Conservation (phyloP, 1,139 yeast species). For the Pichia sp. region DNA sequence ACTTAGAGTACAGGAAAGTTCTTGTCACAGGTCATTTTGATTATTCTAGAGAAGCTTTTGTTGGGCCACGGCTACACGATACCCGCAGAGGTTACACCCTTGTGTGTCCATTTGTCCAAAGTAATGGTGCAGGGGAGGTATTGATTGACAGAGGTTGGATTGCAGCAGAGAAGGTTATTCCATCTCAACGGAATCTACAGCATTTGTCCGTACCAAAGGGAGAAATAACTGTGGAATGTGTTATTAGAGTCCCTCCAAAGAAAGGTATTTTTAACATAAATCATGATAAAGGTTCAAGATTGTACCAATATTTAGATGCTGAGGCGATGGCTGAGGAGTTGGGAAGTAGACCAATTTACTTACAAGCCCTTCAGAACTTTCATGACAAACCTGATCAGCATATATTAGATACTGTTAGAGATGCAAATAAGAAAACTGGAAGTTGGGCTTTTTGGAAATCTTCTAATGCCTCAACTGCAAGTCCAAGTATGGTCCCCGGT, state of each 20-base stretch:
- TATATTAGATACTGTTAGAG: constrained; percentile 22
- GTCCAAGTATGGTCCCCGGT: not conserved
- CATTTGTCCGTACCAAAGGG: constrained; percentile 73
- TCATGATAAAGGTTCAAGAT: constrained; percentile 58
- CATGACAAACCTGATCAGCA: constrained; percentile 56
- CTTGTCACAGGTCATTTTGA: constrained; percentile 70
- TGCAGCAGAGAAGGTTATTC: constrained; percentile 64
- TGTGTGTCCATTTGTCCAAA: constrained; percentile 75
- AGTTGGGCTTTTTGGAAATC: constrained; percentile 18
- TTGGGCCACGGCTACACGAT: constrained; percentile 81
- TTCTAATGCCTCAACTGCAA: not conserved
- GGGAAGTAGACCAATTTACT: constrained; percentile 66
- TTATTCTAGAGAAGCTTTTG: constrained; percentile 82
- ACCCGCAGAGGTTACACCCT: constrained; percentile 76
- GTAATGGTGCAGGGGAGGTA: constrained; percentile 66
- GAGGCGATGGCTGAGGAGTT: constrained; percentile 72
- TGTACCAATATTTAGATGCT: constrained; percentile 57
- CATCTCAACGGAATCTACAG: constrained; percentile 54
- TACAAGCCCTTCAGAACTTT: constrained; percentile 69
- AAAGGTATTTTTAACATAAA: constrained; percentile 73
- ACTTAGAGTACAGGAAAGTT: constrained; percentile 80
- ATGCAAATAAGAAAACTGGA: constrained; percentile 5
- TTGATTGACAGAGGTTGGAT: constrained; percentile 94
- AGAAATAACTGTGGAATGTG: constrained; percentile 66
- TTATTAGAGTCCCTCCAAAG: constrained; percentile 66